Evolutionary conservation across 2,329 filamentous ascomycete genomes (phyloP), one percentile per base, ranked within the genome.

Genomic region (Fusarium pseudoanthophilum): DNA sequence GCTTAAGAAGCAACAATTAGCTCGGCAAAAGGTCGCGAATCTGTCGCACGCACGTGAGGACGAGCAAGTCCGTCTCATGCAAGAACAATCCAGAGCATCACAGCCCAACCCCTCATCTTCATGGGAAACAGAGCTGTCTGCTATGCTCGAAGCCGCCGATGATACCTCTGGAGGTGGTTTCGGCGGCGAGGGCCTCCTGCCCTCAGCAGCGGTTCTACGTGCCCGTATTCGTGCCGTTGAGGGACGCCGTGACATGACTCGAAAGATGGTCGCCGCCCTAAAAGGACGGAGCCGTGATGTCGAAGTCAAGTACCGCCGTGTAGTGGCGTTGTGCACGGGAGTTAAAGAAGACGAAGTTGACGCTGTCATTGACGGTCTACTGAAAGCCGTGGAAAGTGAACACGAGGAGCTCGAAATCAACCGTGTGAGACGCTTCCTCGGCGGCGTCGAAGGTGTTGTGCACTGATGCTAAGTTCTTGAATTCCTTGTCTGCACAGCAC

Each of bases 381-480:
- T 97, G 52, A 91, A 93, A 71, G 96, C 96, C 5, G 92, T 98
- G 6, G 95, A 97, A 82, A 97, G 95, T 78, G 95, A 98, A 80
- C 89, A 87, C 61, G 89, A 90, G 13, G 92, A 93, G 76, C 85
- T 94, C 2, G 94, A 97, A 79, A 90, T 95, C 14, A 90, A 89
- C 1, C 85, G 94, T 14, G 92, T 97, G 18, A 87, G 92, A 75
- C 90, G 95, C 59, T 97, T 97, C 79, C 84, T 97, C 64, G 89
- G 92, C 36, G 92, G 93, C 63, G 93, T 97, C 6, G 93, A 95
- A 78, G 91, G 89, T 5, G 88, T 88, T 48, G 84, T 84, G 69
- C 82, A 83, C 73, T 85, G 80, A 79, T 78, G 52, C 70, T 69
- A 66, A 28, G 28, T 20, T 36, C 34, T 43, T 34, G 36, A 14